Base-by-base conservation (phyloP, 2,329 filamentous ascomycete species). In the Alternaria consortialis region DNA sequence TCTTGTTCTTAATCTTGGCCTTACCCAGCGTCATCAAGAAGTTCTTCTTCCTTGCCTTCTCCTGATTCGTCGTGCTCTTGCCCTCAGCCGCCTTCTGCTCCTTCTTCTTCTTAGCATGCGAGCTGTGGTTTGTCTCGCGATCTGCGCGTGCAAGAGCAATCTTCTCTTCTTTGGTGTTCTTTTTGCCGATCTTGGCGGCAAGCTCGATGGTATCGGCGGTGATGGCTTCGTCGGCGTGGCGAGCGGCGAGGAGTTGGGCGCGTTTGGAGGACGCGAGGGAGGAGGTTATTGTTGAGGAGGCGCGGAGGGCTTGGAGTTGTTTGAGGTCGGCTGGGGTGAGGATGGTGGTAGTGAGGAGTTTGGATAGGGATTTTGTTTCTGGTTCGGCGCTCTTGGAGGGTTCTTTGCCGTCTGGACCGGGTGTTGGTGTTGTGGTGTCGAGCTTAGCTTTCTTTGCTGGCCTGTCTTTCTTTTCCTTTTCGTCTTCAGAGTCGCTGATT, bases 21-120 rank as follows among this genome's bases (percentile, higher is more conserved):
- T 99, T 98, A 60, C 94, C 92, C 62, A 99, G 82, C 39, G 94
- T 98, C 95, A 99, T 99, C 73, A 99, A 78, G 81, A 99, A 97
- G 80, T 99, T 99, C 91, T 99, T 99, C 86, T 92, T 93, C 70
- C 94, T 85, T 42, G 91, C 88, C 87, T 99, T 99, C 84, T 99
- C 95, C 83, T 91, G 92, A 82, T 99, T 99, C 68, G 94, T 98
- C 37, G 93, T 94, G 77, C 92, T 97, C 88, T 98, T 98, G 74
- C 95, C 95, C 81, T 93, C 88, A 2, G 88, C 86, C 72, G 90
- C 88, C 86, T 97, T 97, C 85, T 94, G 92, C 77, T 92, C 88
- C 84, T 93, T 92, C 73, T 91, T 86, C 76, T 92, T 89, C 15
- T 93, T 93, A 66, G 92, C 89, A 55, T 92, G 95, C 65, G 88